phyloP scores from a whole-genome alignment of 352 stramenopile species.

The Globisporangium megalacanthum region DNA sequence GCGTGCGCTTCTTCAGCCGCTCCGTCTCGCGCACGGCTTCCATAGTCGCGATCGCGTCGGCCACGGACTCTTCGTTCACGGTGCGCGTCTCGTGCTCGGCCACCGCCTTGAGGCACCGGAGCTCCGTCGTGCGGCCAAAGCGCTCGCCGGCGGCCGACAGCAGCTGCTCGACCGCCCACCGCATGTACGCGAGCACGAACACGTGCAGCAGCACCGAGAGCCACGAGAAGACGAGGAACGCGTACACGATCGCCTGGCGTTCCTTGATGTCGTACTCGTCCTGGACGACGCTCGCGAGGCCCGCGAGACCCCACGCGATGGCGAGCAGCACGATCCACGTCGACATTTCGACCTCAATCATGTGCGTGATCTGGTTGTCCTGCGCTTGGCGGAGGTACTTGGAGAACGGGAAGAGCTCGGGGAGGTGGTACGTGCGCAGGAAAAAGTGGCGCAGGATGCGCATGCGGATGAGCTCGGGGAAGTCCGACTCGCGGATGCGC shows the following conservation, averaged over 20 bases:
- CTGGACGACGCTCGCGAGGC: slow-evolving; percentile 10
- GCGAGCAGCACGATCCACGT: slow-evolving; percentile 54
- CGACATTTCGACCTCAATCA: slow-evolving; percentile 71
- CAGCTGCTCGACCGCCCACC: slow-evolving; percentile 20
- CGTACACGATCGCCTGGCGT: slow-evolving; percentile 26
- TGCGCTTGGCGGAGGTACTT: slow-evolving; percentile 73
- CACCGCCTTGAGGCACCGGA: slow-evolving; percentile 18
- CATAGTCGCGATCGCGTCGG: slow-evolving; percentile 24
- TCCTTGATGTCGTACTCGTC: slow-evolving; percentile 13
- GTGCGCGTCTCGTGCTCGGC: slow-evolving; percentile 14
- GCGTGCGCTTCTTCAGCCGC: slow-evolving; percentile 1
- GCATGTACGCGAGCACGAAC: slow-evolving; percentile 34
- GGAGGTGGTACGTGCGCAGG: slow-evolving; percentile 31
- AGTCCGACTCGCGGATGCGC: too few species aligned
- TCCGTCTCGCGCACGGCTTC: slow-evolving; percentile 13
- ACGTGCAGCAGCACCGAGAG: slow-evolving; percentile 30
- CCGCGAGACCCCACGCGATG: slow-evolving; percentile 38
- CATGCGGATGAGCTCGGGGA: slow-evolving; percentile 2
- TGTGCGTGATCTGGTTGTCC: slow-evolving; percentile 73
- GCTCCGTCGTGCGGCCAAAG: slow-evolving; percentile 5
- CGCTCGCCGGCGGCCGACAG: slow-evolving; percentile 21
- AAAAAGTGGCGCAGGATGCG: slow-evolving; percentile 46
- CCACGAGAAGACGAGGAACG: slow-evolving; percentile 35
- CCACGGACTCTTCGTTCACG: slow-evolving; percentile 15
- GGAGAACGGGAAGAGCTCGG: slow-evolving; percentile 57